Percentiles rank a stretch among this genome's conserved stretches.
These are phyloP conservation scores for Ceratobasidium sp. DNA, from an alignment of 1,284 basidiomycete genomes.

Conservation along the genomic window DNA sequence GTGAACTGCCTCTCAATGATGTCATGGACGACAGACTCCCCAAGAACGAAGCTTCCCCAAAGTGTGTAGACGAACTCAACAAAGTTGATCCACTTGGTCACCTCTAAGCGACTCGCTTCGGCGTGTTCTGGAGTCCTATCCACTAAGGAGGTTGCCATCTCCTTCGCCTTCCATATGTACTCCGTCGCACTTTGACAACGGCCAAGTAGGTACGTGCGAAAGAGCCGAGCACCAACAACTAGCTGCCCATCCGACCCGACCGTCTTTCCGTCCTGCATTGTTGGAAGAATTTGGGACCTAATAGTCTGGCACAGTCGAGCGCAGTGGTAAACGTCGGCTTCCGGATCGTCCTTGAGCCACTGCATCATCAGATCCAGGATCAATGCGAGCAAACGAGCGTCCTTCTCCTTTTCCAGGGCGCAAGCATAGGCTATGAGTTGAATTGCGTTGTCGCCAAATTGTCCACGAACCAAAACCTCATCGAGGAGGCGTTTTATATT, in stretches of 20 bases:
- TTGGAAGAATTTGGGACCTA: background rate
- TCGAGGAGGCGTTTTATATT: background rate
- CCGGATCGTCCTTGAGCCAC: background rate
- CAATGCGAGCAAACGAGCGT: background rate
- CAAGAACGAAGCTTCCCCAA: background rate
- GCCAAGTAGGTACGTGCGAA: background rate
- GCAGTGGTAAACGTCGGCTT: background rate
- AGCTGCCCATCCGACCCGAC: background rate
- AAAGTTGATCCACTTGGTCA: background rate
- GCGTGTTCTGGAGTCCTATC: background rate
- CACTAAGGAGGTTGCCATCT: background rate
- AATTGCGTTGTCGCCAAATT: background rate
- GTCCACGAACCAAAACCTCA: background rate
- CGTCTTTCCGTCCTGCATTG: background rate
- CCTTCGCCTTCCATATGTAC: background rate
- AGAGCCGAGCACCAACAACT: background rate
- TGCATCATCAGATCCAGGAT: background rate
- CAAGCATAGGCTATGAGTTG: conserved; percentile 2
- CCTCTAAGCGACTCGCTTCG: background rate
- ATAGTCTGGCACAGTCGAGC: background rate
- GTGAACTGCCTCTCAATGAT: conserved; percentile 2
- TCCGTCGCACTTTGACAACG: background rate
- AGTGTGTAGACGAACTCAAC: background rate
- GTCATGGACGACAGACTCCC: background rate
- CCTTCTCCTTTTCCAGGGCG: too few species aligned